Evolutionary conservation across 2,329 filamentous ascomycete species (phyloP), one percentile per base, ranked within the genome.

Genomic region (Cercospora janseana): DNA sequence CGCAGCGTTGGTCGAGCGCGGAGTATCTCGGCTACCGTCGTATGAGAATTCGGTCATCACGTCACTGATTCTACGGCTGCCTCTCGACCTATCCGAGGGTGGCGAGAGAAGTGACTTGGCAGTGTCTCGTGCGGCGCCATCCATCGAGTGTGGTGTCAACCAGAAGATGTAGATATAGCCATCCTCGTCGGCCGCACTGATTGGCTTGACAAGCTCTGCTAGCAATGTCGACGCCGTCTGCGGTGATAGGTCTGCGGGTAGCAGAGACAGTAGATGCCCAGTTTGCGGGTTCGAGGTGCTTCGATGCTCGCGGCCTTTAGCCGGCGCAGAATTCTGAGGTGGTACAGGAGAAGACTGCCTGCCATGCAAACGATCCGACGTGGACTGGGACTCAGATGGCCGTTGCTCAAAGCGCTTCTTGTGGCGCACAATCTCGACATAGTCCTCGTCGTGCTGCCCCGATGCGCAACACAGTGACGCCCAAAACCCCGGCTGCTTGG

Each of bases 121-220:
- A 68, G 70, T 34, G 3, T 64, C 61, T 18, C 70, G 32, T 85
- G 75, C 72, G 0, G 79, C 68, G 0, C 76, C 67, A 6, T 80
- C 71, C 2, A 77, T 78, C 27, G 79, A 75, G 24, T 89, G 83
- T 1, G 63, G 64, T 0, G 89, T 96, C 16, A 96, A 78, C 90
- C 92, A 96, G 77, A 97, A 98, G 70, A 98, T 95, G 77, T 98
- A 98, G 60, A 98, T 97, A 72, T 93, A 98, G 28, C 93, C 93
- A 9, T 86, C 76, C 60, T 94, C 88, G 58, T 93, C 88, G 46
- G 78, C 74, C 16, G 81, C 74, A 0, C 88, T 90, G 37, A 91
- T 80, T 1, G 77, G 89, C 74, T 79, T 93, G 66, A 70, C 81
- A 7, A 97, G 77, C 68, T 97, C 91, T 2, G 85, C 75, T 52